Conservation (phyloP, 495 filamentous ascomycete genomes). For the Glutinoglossum americanum region DNA sequence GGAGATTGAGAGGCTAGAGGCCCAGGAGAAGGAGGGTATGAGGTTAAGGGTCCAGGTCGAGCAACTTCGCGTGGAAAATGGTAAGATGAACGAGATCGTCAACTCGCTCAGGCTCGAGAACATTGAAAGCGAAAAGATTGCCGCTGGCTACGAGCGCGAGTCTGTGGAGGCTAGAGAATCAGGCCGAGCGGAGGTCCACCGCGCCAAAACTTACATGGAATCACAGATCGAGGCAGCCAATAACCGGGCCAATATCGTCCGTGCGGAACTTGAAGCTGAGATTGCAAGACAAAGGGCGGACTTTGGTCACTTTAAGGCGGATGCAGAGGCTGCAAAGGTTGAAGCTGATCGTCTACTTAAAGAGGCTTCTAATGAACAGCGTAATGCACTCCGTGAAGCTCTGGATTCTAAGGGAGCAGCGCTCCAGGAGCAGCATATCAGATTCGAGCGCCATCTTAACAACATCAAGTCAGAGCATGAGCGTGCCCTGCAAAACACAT, state of each 20-base stretch:
- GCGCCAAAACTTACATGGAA: conserved; percentile 55
- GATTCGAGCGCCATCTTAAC: conserved; percentile 51
- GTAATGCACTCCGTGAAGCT: conserved; percentile 29
- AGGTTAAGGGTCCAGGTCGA: conserved; percentile 30
- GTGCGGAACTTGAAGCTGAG: conserved; percentile 55
- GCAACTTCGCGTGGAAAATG: conserved; percentile 31
- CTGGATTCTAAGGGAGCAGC: conserved; percentile 36
- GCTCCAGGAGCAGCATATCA: conserved; percentile 42
- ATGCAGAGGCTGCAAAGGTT: conserved; percentile 50
- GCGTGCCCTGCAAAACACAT: conserved; percentile 44
- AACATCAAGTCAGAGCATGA: conserved; percentile 44
- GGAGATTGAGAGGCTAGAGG: conserved; percentile 56
- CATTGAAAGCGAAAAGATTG: conserved; percentile 33
- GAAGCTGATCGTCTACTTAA: conserved; percentile 59
- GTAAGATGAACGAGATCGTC: conserved; percentile 42
- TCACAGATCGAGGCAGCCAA: conserved; percentile 61
- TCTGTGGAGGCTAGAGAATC: conserved; percentile 61
- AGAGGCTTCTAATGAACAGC: conserved; percentile 36
- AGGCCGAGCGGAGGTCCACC: conserved; percentile 52
- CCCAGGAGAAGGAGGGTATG: conserved; percentile 46
- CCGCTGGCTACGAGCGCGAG: conserved; percentile 58
- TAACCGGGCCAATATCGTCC: conserved; percentile 58
- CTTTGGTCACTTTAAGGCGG: conserved; percentile 46
- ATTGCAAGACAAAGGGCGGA: conserved; percentile 43
- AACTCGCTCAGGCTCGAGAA: conserved; percentile 43